Evolutionary conservation across 495 filamentous ascomycete species (phyloP), one percentile per base, ranked within the genome.

Genomic region (Tuber borchii): DNA sequence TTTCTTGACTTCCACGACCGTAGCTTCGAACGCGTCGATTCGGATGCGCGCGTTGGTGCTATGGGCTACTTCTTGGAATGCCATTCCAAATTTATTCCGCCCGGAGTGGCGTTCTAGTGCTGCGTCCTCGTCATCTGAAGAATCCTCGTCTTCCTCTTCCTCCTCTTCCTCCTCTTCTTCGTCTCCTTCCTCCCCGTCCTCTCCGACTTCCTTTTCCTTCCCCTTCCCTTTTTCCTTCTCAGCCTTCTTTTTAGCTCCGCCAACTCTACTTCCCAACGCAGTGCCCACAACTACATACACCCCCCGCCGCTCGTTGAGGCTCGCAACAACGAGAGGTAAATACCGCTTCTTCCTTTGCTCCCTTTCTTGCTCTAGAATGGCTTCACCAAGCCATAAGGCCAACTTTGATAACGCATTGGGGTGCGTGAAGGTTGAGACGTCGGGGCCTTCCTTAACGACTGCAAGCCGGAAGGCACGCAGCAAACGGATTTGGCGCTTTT

Each of bases 21-120:
- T 97, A 83, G 97, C 91, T 85, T 99, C 96, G 84, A 99, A 99
- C 84, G 91, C 94, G 83, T 99, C 95, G 78, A 97, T 97, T 74
- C 93, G 86, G 31, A 98, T 93, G 22, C 94, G 86, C 6, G 94
- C 93, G 76, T 90, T 94, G 56, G 95, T 99, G 86, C 97, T 93
- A 73, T 90, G 89, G 34, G 97, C 92, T 12, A 98, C 96, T 81
- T 97, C 94, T 82, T 97, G 93, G 85, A 98, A 99, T 16, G 96
- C 95, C 82, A 91, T 93, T 19, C 95, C 96, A 79, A 99, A 99
- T 70, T 90, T 89, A 84, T 98, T 98, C 72, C 90, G 85, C 14
- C 93, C 90, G 68, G 91, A 90, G 37, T 91, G 90, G 72, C 88
- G 88, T 61, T 89, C 87, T 20, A 83, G 84, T 61, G 89, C 88